Evolutionary conservation across 352 stramenopile genomes (phyloP).

Genomic region (Elongisporangium anandrum): DNA sequence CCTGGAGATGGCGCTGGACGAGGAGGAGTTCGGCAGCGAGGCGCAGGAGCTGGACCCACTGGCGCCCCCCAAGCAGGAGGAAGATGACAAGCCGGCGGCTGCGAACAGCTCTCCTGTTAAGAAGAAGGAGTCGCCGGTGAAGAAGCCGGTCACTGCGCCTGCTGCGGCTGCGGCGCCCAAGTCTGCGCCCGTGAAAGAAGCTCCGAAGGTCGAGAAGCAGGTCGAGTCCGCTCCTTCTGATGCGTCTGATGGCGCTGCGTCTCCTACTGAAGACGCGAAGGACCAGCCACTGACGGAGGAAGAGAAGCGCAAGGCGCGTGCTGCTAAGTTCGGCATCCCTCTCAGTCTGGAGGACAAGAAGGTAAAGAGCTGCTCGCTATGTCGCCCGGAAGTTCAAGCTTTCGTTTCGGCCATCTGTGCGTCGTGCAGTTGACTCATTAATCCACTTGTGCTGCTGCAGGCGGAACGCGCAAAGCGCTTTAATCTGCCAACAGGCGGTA

Average conservation of each 20-base stretch:
- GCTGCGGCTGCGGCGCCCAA: conserved; percentile 10
- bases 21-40: conserved; percentile 82
- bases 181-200: background rate
- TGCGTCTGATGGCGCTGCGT: background rate
- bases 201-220: conserved; percentile 7
- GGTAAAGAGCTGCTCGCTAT: conserved; percentile 18
- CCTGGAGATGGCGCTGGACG: conserved; percentile 82
- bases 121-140: conserved; percentile 16
- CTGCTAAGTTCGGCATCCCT: conserved; percentile 78
- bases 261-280: background rate
- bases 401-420: background rate
- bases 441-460: conserved; percentile 17
- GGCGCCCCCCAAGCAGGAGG: conserved; percentile 28
- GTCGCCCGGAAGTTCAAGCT: background rate
- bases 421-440: background rate
- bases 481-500: conserved; percentile 43
- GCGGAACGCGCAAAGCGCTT: conserved; percentile 78
- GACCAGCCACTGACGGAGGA: conserved; percentile 50
- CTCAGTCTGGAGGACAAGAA: conserved; percentile 74
- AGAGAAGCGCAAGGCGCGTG: conserved; percentile 72
- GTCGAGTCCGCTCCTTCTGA: conserved; percentile 2
- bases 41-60: conserved; percentile 61
- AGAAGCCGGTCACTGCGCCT: conserved; percentile 8
- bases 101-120: conserved; percentile 10
- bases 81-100: conserved; percentile 21